phyloP scores from a whole-genome alignment of 2,329 filamentous ascomycete species.

The Aspergillus ustus region DNA sequence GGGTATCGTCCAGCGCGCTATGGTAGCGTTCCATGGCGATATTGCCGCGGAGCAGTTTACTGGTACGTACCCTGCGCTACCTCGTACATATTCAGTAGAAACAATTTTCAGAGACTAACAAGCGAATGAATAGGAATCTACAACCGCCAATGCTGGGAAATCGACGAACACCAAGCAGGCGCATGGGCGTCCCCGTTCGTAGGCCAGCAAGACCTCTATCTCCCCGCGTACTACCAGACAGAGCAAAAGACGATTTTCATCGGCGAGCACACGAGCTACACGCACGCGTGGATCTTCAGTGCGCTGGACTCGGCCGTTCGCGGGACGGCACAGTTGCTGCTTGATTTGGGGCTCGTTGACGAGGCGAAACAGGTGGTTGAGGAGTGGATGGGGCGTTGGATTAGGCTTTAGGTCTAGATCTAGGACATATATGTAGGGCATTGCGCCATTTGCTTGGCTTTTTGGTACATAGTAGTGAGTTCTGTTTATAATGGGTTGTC shows the following conservation, averaged over 20 bases:
- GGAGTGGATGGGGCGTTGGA: conserved; percentile 73
- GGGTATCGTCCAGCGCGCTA: conserved; percentile 65
- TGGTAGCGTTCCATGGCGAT: conserved; percentile 69
- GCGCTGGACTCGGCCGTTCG: conserved; percentile 71
- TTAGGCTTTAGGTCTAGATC: conserved; percentile 35
- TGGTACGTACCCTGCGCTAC: too few relatives aligned
- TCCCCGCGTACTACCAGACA: conserved; percentile 74
- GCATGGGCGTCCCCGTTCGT: conserved; percentile 65
- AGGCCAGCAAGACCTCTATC: conserved; percentile 70
- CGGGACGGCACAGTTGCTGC: conserved; percentile 66
- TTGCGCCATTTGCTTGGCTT: background rate
- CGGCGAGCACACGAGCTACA: conserved; percentile 72
- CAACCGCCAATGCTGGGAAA: conserved; percentile 68
- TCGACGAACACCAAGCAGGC: conserved; percentile 64
- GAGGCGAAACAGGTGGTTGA: conserved; percentile 68
- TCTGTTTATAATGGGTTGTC: too few relatives aligned
- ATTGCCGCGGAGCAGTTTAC: conserved; percentile 66
- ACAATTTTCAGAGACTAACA: too few relatives aligned
- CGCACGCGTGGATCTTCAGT: conserved; percentile 61
- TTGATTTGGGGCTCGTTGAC: conserved; percentile 68
- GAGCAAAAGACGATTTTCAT: conserved; percentile 72
- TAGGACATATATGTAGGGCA: background rate
- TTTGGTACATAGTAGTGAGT: background rate
- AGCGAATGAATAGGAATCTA: conserved; percentile 46
- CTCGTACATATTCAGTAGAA: too few relatives aligned